phyloP scores from a whole-genome alignment of 2,329 filamentous ascomycete species.

The Fonsecaea nubica region DNA sequence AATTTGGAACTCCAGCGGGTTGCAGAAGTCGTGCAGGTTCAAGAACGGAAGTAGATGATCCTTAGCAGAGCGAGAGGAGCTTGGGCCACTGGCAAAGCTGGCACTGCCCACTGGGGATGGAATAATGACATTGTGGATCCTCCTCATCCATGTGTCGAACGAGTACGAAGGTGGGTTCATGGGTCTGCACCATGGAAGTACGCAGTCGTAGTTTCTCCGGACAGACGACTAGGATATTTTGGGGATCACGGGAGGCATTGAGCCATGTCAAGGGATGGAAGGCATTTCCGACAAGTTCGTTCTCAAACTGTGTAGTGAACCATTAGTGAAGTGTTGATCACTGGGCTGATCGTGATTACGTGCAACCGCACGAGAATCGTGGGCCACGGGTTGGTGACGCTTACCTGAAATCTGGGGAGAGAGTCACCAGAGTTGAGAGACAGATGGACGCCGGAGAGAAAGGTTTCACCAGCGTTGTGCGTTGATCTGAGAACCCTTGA shows the following conservation, averaged over 20 bases:
- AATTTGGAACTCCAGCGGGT: not conserved
- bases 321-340: not conserved
- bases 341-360: conserved; percentile 11
- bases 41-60: conserved; percentile 8
- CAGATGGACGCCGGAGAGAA: conserved; percentile 1
- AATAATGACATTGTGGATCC: conserved; percentile 14
- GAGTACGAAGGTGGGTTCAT: conserved; percentile 12
- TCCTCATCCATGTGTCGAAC: conserved; percentile 20
- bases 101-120: conserved; percentile 2
- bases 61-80: not conserved
- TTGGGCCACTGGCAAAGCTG: conserved; percentile 11
- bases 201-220: conserved; percentile 1
- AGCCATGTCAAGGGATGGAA: not conserved
- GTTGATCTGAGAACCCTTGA: conserved; percentile 33
- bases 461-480: conserved; percentile 3
- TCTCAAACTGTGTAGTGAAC: not conserved
- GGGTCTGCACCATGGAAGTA: not conserved
- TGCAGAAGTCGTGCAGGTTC: not conserved
- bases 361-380: not conserved
- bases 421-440: conserved; percentile 3
- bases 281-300: conserved; percentile 9
- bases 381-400: not conserved
- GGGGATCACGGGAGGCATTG: not conserved
- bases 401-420: conserved; percentile 21
- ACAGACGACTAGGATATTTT: not conserved